Evolutionary conservation across 768 basidiomycete species (phyloP).

Genomic region (Lactarius sanguifluus): DNA sequence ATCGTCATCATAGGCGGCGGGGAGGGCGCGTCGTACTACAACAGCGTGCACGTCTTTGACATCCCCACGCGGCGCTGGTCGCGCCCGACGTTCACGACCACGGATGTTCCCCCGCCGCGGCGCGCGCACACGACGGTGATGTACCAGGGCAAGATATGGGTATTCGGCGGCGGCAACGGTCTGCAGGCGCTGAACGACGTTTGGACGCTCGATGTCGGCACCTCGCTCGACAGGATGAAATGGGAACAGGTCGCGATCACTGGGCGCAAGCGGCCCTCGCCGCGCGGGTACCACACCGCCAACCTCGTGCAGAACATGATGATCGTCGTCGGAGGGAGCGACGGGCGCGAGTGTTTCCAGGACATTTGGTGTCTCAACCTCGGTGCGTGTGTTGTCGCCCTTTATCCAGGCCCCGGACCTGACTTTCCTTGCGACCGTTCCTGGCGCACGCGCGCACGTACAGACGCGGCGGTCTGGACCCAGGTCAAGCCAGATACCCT

Average conservation of each 20-base stretch:
- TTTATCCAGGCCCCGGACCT: background rate
- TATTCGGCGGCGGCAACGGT: slow-evolving; percentile 96
- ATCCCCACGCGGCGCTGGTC: slow-evolving; percentile 70
- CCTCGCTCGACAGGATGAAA: slow-evolving; percentile 42
- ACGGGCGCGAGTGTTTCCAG: slow-evolving; percentile 83
- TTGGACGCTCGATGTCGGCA: slow-evolving; percentile 76
- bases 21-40: slow-evolving; percentile 77
- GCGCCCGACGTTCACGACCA: slow-evolving; percentile 40
- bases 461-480: slow-evolving; percentile 40
- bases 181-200: slow-evolving; percentile 86
- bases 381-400: slow-evolving; percentile 52
- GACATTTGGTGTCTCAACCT: slow-evolving; percentile 88
- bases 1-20: slow-evolving; percentile 89
- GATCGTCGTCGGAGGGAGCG: slow-evolving; percentile 89
- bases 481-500: slow-evolving; percentile 43
- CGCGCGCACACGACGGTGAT: slow-evolving; percentile 87
- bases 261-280: slow-evolving; percentile 52
- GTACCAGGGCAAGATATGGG: slow-evolving; percentile 68
- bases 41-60: slow-evolving; percentile 80
- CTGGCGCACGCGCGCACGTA: background rate
- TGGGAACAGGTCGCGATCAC: slow-evolving; percentile 62
- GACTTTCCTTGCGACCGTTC: background rate
- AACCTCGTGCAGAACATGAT: slow-evolving; percentile 84
- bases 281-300: slow-evolving; percentile 88
- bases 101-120: slow-evolving; percentile 48